Evolutionary conservation across 257 asterid species (phyloP), one percentile per base, ranked within the genome.

Genomic region (Primulina eburnea): DNA sequence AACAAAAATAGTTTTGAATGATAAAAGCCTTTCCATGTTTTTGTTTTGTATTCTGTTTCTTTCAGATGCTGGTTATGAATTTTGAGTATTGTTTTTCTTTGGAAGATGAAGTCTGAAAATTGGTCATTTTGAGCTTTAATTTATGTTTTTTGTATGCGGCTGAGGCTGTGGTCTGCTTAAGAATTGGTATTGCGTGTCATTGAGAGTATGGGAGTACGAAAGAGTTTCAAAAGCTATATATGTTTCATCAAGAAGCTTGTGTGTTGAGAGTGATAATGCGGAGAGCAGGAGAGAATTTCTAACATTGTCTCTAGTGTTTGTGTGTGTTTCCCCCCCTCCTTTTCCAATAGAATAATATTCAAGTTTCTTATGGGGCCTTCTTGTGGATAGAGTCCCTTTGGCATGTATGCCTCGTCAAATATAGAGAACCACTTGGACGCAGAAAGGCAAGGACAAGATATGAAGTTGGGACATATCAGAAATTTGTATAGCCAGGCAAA

Each of bases 401-500:
- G 83, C 8, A 96, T 81, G 78, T 91, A 89, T 74, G 81, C 84
- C 73, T 86, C 95, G 47, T 80, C 90, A 71, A 85, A 89, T 75
- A 77, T 85, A 70, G 97, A 82, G 79, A 82, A 82, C 75, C 85
- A 92, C 60, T 82, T 86, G 55, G 90, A 83, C 40, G 83, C 68
- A 26, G 87, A 84, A 63, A 85, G 78, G 70, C 86, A 81, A 73
- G 89, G 88, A 80, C 91, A 78, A 53, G 95, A 84, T 65, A 65
- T 73, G 69, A 89, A 79, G 82, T 71, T 82, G 74, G 86, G 85
- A 60, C 79, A 80, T 75, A 53, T 77, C 68, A 75, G 79, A 75
- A 82, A 76, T 68, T 84, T 82, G 67, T 82, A 86, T 11, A 65
- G 30, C 56, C 84, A 70, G 84, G 79, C 78, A 62, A 81, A 74